Evolutionary conservation across 495 filamentous ascomycete genomes (phyloP).

Genomic region (Tuber melanosporum): DNA sequence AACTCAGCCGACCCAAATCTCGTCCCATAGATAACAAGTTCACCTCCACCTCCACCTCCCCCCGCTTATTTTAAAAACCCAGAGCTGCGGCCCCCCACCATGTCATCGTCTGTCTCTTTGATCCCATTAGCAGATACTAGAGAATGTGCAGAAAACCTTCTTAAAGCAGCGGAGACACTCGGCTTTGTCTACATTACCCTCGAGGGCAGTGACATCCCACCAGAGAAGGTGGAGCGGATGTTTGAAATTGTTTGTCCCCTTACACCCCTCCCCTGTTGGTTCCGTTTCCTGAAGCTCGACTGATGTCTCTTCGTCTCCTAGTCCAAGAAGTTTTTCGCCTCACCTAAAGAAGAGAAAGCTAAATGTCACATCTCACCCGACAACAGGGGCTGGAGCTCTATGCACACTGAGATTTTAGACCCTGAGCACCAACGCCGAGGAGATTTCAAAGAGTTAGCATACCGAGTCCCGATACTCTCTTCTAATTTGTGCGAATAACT

Average conservation of each 20-base stretch:
- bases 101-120: constrained; percentile 56
- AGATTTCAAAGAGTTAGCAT: constrained; percentile 81
- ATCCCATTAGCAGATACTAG: constrained; percentile 63
- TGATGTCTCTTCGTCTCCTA: constrained; percentile 40
- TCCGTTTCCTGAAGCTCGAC: constrained; percentile 9
- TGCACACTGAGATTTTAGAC: constrained; percentile 84
- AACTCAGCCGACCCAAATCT: not conserved
- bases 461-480: not conserved
- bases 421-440: constrained; percentile 79
- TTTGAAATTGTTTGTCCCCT: constrained; percentile 62
- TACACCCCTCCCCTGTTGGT: not conserved
- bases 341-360: constrained; percentile 64
- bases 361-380: constrained; percentile 64
- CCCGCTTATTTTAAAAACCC: not conserved
- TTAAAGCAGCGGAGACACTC: constrained; percentile 70
- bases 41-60: not conserved
- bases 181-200: constrained; percentile 87
- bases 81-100: constrained; percentile 1
- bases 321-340: constrained; percentile 73
- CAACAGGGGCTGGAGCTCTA: constrained; percentile 83
- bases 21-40: not conserved
- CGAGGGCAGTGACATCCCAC: constrained; percentile 60
- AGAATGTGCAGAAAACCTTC: constrained; percentile 61
- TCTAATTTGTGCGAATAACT: constrained; percentile 7
- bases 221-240: constrained; percentile 58